A percentile compares a stretch with the other conserved stretches of the same genome.
Conservation (phyloP, 1,284 basidiomycete genomes). For the Neolentinus lepideus region DNA sequence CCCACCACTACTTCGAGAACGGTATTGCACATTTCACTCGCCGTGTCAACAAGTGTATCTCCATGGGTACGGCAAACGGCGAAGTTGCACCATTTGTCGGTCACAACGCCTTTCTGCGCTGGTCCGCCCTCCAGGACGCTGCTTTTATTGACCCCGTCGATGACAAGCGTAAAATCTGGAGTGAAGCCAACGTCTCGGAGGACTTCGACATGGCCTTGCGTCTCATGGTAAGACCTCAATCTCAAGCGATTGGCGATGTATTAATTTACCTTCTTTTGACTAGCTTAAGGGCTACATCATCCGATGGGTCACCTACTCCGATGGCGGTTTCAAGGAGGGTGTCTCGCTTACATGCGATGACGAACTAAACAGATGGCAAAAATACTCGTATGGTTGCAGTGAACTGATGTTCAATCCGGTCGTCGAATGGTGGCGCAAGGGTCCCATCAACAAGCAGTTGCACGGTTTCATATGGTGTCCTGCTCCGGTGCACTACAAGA, state of each 20-base stretch:
- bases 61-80: slow-evolving; percentile 69
- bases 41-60: slow-evolving; percentile 72
- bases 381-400: slow-evolving; percentile 76
- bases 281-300: slow-evolving; percentile 64
- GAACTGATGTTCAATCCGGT: slow-evolving; percentile 78
- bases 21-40: slow-evolving; percentile 81
- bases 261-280: not conserved
- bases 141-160: slow-evolving; percentile 64
- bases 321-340: slow-evolving; percentile 80
- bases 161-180: slow-evolving; percentile 71
- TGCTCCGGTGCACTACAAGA: slow-evolving; percentile 79
- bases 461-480: slow-evolving; percentile 71
- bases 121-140: slow-evolving; percentile 79
- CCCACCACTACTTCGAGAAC: slow-evolving; percentile 82
- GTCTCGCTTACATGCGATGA: slow-evolving; percentile 81
- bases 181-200: slow-evolving; percentile 78
- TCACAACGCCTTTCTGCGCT: slow-evolving; percentile 83
- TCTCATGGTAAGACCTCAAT: slow-evolving; percentile 27
- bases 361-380: slow-evolving; percentile 82
- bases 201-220: slow-evolving; percentile 75
- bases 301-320: slow-evolving; percentile 80
- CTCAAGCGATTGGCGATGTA: slow-evolving; percentile 9
- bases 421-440: slow-evolving; percentile 61
- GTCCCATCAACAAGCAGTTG: slow-evolving; percentile 75
- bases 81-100: slow-evolving; percentile 85